Conservation (phyloP, 1,139 yeast species). For the Suhomyces chickasaworum region DNA sequence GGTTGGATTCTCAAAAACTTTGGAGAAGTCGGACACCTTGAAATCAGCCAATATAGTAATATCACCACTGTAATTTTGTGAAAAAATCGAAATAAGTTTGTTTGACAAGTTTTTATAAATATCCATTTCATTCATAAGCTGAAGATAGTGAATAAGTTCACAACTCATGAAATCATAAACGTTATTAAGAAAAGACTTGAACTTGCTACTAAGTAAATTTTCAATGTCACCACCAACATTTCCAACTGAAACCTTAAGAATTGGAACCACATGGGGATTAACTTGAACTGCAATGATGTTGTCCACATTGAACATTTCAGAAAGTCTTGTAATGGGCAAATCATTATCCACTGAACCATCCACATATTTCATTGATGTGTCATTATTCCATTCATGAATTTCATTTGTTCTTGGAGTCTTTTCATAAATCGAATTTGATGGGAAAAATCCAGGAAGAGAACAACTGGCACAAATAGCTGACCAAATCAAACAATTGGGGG, state of each 20-base stretch:
- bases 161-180: slow-evolving; percentile 62
- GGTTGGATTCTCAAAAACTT: slow-evolving; percentile 76
- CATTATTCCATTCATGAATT: slow-evolving; percentile 79
- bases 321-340: slow-evolving; percentile 81
- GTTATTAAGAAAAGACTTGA: slow-evolving; percentile 56
- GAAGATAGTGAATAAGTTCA: slow-evolving; percentile 78
- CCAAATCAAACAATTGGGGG: slow-evolving; percentile 56
- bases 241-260: slow-evolving; percentile 66
- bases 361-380: slow-evolving; percentile 74
- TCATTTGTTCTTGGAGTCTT: slow-evolving; percentile 73
- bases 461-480: slow-evolving; percentile 98
- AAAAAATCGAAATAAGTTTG: slow-evolving; percentile 70
- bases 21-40: slow-evolving; percentile 56
- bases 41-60: slow-evolving; percentile 86
- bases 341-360: slow-evolving; percentile 98
- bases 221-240: slow-evolving; percentile 73
- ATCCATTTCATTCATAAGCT: slow-evolving; percentile 73
- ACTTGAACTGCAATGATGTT: slow-evolving; percentile 97
- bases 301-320: slow-evolving; percentile 96
- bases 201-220: slow-evolving; percentile 56
- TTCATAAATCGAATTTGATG: slow-evolving; percentile 82
- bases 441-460: slow-evolving; percentile 88
- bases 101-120: slow-evolving; percentile 71
- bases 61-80: slow-evolving; percentile 91
- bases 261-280: slow-evolving; percentile 93